Percentiles rank a stretch among this genome's conserved stretches.
phyloP scores from a whole-genome alignment of 306 rosid species.

The Erythrophleum fordii region DNA sequence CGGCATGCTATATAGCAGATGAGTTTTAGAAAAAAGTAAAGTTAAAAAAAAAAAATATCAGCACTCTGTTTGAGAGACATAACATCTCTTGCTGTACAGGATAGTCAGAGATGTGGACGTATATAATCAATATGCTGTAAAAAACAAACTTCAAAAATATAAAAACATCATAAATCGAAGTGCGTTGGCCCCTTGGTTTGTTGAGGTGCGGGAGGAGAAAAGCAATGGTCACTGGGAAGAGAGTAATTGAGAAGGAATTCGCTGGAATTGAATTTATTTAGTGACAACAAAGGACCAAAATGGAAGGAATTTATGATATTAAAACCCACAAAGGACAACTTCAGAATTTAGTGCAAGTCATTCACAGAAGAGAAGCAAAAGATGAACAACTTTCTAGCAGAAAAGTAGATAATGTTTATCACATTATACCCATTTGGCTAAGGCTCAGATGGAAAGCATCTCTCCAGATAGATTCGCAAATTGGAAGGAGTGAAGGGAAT shows the following conservation, averaged over 20 bases:
- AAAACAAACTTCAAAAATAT: not conserved
- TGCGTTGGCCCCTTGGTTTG: not conserved
- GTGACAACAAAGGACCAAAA: slow-evolving; percentile 2
- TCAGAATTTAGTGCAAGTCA: slow-evolving; percentile 23
- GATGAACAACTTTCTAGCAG: slow-evolving; percentile 42
- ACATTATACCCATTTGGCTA: slow-evolving; percentile 28
- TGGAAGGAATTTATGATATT: slow-evolving; percentile 23
- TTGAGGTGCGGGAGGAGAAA: not conserved
- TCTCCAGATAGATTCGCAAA: slow-evolving; percentile 19
- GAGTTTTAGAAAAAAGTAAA: too few species aligned
- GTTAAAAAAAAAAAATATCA: too few species aligned
- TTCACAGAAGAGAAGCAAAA: slow-evolving; percentile 33
- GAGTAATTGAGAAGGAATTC: slow-evolving; percentile 32
- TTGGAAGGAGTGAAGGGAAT: not conserved
- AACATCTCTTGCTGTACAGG: too few species aligned
- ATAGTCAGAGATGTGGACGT: too few species aligned
- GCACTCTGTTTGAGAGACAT: too few species aligned
- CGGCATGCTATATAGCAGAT: too few species aligned
- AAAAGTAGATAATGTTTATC: slow-evolving; percentile 37
- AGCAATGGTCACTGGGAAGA: slow-evolving; percentile 2
- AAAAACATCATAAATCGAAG: not conserved
- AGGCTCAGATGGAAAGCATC: slow-evolving; percentile 3
- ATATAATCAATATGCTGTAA: not conserved
- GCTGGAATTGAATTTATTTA: slow-evolving; percentile 42
- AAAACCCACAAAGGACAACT: slow-evolving; percentile 33